Conservation (phyloP, 2,329 filamentous ascomycete genomes). For the Microdochium nivale region DNA sequence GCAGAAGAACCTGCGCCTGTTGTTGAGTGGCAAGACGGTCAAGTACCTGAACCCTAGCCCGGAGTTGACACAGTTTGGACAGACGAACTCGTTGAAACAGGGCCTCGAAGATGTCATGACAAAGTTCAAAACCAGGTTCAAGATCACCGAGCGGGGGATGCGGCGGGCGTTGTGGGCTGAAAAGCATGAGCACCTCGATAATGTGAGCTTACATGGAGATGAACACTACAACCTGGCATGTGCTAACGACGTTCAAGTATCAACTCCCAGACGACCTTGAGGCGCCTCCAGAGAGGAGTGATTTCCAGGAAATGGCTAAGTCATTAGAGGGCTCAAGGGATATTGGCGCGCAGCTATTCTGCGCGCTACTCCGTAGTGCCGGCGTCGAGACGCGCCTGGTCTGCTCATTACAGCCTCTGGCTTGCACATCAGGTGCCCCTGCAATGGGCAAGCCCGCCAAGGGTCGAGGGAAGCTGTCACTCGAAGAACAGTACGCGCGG, state of each 20-base stretch:
- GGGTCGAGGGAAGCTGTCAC: conserved; percentile 15
- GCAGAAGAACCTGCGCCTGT: conserved; percentile 55
- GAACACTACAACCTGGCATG: conserved; percentile 2
- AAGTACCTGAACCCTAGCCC: conserved; percentile 60
- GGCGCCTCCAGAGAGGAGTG: conserved; percentile 56
- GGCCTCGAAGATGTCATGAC: conserved; percentile 63
- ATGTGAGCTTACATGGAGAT: conserved; percentile 31
- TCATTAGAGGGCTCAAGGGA: conserved; percentile 75
- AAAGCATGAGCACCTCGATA: conserved; percentile 47
- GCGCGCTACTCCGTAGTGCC: conserved; percentile 73
- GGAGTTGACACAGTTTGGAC: conserved; percentile 63
- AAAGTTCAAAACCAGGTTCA: conserved; percentile 62
- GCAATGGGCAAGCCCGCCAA: conserved; percentile 32
- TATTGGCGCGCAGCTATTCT: conserved; percentile 83
- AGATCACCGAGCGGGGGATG: conserved; percentile 62
- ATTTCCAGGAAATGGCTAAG: conserved; percentile 65
- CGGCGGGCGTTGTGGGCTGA: conserved; percentile 69
- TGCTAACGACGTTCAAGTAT: conserved; percentile 31
- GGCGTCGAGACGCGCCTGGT: conserved; percentile 77
- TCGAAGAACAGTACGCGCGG: conserved; percentile 27
- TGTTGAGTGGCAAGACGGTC: conserved; percentile 58
- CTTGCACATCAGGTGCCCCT: conserved; percentile 51
- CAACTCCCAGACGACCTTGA: conserved; percentile 56
- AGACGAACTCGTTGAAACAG: conserved; percentile 67
- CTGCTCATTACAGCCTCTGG: conserved; percentile 79